These are phyloP conservation scores for Penicillium parvum DNA, from an alignment of 495 filamentous ascomycete genomes.

Conservation along the genomic window DNA sequence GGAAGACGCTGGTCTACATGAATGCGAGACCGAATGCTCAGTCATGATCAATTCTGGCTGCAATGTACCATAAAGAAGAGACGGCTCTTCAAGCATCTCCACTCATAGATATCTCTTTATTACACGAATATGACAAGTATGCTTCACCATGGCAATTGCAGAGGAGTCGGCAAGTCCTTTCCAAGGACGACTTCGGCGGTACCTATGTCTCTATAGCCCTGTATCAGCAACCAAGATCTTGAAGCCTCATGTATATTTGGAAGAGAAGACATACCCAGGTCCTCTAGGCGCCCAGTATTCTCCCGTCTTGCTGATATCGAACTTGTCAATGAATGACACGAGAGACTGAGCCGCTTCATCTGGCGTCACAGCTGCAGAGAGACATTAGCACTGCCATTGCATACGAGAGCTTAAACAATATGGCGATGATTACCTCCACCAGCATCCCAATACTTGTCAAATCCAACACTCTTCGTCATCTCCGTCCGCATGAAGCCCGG, in stretches of 20 bases:
- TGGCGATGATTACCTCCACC: slow-evolving; percentile 50
- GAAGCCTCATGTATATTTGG: neutral
- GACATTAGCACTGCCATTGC: neutral
- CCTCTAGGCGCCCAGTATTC: slow-evolving; percentile 71
- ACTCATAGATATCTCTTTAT: neutral
- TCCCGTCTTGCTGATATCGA: slow-evolving; percentile 62
- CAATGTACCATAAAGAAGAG: neutral
- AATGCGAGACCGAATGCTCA: slow-evolving; percentile 18
- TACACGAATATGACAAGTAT: too few species aligned
- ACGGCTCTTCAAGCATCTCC: neutral
- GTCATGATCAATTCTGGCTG: neutral
- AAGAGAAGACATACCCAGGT: slow-evolving; percentile 44
- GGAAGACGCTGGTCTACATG: slow-evolving; percentile 19
- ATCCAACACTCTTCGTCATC: slow-evolving; percentile 66
- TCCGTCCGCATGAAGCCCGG: slow-evolving; percentile 74
- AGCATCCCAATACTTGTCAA: slow-evolving; percentile 65
- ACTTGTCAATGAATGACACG: slow-evolving; percentile 53
- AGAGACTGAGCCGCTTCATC: slow-evolving; percentile 61
- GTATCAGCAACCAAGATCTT: neutral
- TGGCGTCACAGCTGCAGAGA: slow-evolving; percentile 55
- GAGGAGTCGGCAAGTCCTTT: slow-evolving; percentile 54
- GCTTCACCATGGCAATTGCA: slow-evolving; percentile 68
- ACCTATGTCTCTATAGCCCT: slow-evolving; percentile 57
- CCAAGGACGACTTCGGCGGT: slow-evolving; percentile 63
- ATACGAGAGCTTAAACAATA: too few species aligned